These are phyloP conservation scores for Dothistroma pini DNA, from an alignment of 2,329 filamentous ascomycete genomes.

Conservation along the genomic window DNA sequence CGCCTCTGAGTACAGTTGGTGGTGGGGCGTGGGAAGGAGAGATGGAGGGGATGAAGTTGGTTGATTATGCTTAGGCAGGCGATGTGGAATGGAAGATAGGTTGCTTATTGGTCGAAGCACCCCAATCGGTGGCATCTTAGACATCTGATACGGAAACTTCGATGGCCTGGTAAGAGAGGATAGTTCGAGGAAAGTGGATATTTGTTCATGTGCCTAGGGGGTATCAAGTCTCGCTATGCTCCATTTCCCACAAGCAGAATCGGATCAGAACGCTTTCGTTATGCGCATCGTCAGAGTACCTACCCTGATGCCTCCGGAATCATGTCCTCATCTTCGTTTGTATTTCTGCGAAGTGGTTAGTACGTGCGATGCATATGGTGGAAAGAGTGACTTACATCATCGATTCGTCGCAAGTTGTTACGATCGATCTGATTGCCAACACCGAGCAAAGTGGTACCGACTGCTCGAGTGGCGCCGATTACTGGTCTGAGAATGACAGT, in stretches of 20 bases:
- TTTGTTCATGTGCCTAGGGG: not conserved
- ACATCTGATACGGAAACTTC: not conserved
- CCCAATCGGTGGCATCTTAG: not conserved
- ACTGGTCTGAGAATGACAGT: constrained; percentile 88
- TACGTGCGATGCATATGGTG: constrained; percentile 2
- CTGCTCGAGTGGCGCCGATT: constrained; percentile 82
- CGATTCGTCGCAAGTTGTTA: constrained; percentile 71
- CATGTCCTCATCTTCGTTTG: constrained; percentile 27
- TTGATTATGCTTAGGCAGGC: constrained; percentile 16
- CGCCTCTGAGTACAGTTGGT: constrained; percentile 41
- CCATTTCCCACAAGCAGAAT: not conserved
- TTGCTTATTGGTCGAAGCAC: not conserved
- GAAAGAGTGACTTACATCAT: constrained; percentile 69
- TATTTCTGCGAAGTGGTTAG: constrained; percentile 33
- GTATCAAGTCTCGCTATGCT: not conserved
- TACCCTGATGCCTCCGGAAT: not conserved
- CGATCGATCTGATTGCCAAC: constrained; percentile 90
- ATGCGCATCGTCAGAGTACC: not conserved
- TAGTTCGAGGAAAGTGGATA: not conserved
- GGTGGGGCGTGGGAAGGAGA: constrained; percentile 29
- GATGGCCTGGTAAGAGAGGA: not conserved
- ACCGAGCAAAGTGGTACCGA: constrained; percentile 85
- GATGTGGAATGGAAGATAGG: not conserved
- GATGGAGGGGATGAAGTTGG: constrained; percentile 18
- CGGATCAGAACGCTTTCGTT: not conserved